Conservation (phyloP, 345 rosid species). For the Eucalyptus caleyi region DNA sequence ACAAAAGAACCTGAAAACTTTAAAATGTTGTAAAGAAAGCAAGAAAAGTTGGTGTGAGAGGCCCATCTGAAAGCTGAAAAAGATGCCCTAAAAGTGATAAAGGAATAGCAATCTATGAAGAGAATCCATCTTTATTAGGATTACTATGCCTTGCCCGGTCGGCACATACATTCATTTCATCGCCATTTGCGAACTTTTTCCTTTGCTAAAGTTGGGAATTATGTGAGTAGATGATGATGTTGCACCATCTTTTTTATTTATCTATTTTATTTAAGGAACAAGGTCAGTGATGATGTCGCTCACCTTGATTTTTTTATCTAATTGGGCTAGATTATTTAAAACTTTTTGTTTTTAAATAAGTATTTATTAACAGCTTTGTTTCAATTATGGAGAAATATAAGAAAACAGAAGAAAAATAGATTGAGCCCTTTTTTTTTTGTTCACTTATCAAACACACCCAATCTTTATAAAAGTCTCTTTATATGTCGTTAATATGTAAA, state of each 20-base stretch:
- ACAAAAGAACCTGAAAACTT: background rate
- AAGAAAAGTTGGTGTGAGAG: background rate
- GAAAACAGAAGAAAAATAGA: background rate
- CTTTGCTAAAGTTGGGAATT: background rate
- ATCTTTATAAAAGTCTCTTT: background rate
- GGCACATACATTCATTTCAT: background rate
- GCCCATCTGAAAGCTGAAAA: conserved; percentile 7
- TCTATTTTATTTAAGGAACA: background rate
- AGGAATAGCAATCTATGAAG: background rate
- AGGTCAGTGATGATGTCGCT: background rate
- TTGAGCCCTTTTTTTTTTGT: background rate
- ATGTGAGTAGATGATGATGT: background rate
- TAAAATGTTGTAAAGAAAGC: background rate
- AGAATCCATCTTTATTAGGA: background rate
- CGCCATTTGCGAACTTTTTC: background rate
- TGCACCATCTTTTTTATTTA: background rate
- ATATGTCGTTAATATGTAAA: background rate
- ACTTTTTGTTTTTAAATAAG: background rate
- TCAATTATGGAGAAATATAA: background rate
- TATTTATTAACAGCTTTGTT: background rate
- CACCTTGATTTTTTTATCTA: background rate
- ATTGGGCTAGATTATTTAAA: background rate
- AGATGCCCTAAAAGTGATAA: conserved; percentile 4
- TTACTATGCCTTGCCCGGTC: background rate
- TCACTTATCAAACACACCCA: background rate